These are phyloP conservation scores for Aegilops tauschii DNA, from an alignment of 176 grass and related monocot species.

Conservation along the genomic window DNA sequence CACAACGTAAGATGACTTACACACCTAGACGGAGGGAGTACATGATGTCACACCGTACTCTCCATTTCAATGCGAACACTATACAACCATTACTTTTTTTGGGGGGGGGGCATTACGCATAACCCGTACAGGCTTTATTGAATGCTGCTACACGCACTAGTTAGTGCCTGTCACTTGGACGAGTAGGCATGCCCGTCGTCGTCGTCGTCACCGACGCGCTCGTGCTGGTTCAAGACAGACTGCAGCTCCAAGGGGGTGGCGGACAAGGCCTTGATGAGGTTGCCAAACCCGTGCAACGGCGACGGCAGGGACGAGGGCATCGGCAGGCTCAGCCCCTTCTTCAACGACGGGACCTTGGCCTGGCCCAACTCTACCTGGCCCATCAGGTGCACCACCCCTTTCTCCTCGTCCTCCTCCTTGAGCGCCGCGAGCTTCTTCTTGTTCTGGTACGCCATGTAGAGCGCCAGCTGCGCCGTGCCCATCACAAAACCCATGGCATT, in stretches of 20 bases:
- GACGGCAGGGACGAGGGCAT: not conserved
- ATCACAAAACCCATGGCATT: constrained; percentile 72
- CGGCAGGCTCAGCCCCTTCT: constrained; percentile 64
- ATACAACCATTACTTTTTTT: not conserved
- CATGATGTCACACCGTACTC: not conserved
- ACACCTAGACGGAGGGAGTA: too few species aligned
- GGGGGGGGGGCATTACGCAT: not conserved
- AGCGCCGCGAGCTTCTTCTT: constrained; percentile 14
- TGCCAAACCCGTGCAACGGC: constrained; percentile 34
- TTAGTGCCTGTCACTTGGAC: not conserved
- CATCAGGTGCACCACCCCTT: constrained; percentile 47
- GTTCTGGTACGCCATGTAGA: constrained; percentile 59
- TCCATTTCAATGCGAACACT: not conserved
- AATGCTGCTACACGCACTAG: not conserved
- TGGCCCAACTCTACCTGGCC: constrained; percentile 51
- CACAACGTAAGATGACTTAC: too few species aligned
- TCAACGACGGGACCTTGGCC: constrained; percentile 26
- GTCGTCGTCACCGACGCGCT: too few species aligned
- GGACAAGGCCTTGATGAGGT: constrained; percentile 60
- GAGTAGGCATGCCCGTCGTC: not conserved
- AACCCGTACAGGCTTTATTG: not conserved
- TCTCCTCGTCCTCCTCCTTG: constrained; percentile 56
- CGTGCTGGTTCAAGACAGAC: too few species aligned
- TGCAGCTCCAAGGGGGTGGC: constrained; percentile 31
- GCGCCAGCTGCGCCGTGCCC: constrained; percentile 53